phyloP scores from a whole-genome alignment of 2,329 filamentous ascomycete genomes.

The Exophiala bonariae region DNA sequence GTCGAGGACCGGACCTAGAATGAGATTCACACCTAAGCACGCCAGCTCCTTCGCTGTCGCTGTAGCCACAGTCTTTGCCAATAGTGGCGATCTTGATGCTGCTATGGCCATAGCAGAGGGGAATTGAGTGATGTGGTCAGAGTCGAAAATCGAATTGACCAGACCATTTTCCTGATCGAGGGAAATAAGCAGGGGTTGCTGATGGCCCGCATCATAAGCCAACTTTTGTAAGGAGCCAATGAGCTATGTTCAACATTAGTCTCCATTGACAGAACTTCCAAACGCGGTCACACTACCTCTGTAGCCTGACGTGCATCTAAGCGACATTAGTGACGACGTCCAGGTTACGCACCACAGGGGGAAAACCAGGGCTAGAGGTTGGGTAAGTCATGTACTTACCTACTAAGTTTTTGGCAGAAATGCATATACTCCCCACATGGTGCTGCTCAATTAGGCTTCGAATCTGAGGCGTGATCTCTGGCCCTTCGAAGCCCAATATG shows the following conservation, averaged over 20 bases:
- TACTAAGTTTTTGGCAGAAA: conserved; percentile 61
- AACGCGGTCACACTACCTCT: no score
- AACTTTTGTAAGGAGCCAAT: conserved; percentile 90
- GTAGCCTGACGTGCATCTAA: no score
- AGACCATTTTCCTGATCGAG: conserved; percentile 97
- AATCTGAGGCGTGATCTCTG: conserved; percentile 61
- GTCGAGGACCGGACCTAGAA: conserved; percentile 88
- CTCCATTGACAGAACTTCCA: conserved; percentile 57
- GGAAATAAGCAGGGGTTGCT: conserved; percentile 82
- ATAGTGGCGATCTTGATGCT: conserved; percentile 78
- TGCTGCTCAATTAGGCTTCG: conserved; percentile 62
- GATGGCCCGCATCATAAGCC: conserved; percentile 84
- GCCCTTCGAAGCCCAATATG: conserved; percentile 68
- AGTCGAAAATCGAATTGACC: conserved; percentile 92
- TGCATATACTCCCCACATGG: conserved; percentile 78
- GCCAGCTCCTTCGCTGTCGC: conserved; percentile 89
- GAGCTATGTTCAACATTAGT: conserved; percentile 80
- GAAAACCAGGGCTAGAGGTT: not conserved
- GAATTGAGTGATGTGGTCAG: conserved; percentile 92
- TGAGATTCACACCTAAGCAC: conserved; percentile 91
- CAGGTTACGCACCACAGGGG: conserved; percentile 8
- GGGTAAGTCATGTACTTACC: conserved; percentile 49
- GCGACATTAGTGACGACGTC: no score
- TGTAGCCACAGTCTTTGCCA: conserved; percentile 86
- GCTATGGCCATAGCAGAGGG: conserved; percentile 94